A percentile compares a stretch with the other conserved stretches of the same genome.
Conservation (phyloP, 441 rosid genomes). For the Syzygium syzygioides region DNA sequence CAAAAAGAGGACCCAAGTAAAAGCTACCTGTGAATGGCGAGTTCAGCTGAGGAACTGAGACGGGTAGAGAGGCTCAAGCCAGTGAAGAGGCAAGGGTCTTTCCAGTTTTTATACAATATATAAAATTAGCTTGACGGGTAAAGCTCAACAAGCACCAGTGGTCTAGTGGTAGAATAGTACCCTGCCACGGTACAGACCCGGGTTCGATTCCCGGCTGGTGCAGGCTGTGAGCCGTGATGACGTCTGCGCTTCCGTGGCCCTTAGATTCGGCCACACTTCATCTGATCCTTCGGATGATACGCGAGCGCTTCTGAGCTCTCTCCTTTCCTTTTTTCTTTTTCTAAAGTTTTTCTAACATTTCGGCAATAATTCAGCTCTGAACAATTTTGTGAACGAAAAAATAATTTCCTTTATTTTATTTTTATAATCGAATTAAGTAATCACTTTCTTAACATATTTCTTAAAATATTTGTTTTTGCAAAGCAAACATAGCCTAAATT, state of each 20-base stretch:
- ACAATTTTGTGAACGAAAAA: too few species aligned
- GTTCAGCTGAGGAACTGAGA: background rate
- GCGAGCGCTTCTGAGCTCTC: background rate
- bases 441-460: too few species aligned
- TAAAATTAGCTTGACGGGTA: rapidly evolving
- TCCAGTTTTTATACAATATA: rapidly evolving
- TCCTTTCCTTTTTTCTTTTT: rapidly evolving
- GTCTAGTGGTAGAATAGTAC: constrained; percentile 33
- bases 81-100: too few species aligned
- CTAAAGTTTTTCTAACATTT: background rate
- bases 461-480: too few species aligned
- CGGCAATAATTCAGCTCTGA: too few species aligned
- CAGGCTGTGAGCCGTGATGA: background rate
- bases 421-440: too few species aligned
- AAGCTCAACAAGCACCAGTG: background rate
- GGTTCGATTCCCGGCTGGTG: constrained; percentile 36
- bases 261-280: background rate
- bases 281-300: background rate
- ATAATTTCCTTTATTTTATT: too few species aligned
- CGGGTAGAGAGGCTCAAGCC: background rate
- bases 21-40: background rate
- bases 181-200: constrained; percentile 35
- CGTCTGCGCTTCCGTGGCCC: background rate
- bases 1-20: background rate
- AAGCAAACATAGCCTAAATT: too few species aligned